Evolutionary conservation across 2,329 filamentous ascomycete genomes (phyloP), one percentile per base, ranked within the genome.

Genomic region (Lizonia empirigonia): DNA sequence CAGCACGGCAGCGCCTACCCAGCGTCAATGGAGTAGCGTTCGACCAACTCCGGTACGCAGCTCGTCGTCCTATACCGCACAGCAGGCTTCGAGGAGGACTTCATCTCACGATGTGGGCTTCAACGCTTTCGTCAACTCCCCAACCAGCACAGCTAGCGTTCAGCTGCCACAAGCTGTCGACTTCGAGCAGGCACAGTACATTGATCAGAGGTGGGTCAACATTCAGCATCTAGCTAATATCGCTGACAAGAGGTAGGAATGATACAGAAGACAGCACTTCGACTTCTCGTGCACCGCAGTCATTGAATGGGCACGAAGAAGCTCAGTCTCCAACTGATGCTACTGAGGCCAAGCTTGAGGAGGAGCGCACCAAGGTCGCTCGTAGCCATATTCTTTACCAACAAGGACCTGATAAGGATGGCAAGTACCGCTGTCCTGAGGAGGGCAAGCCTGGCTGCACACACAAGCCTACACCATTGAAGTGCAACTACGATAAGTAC

Each of bases 401-500:
- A 71, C 85, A 84, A 46, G 76, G 77, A 37, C 83, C 86, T 8
- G 74, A 82, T 32, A 73, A 80, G 26, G 90, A 96, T 75, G 91
- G 91, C 69, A 84, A 95, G 52, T 97, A 94, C 78, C 91, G 96
- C 78, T 97, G 93, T 81, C 93, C 93, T 5, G 94, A 88, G 81
- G 86, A 88, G 72, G 88, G 85, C 64, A 78, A 80, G 50, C 77
- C 82, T 41, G 81, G 86, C 68, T 97, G 93, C 83, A 89, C 84
- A 74, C 93, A 97, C 85, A 89, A 90, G 77, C 85, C 92, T 32
- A 94, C 95, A 70, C 94, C 95, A 79, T 89, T 97, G 65, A 97
- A 97, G 84, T 97, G 93, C 86, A 96, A 96, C 78, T 97, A 97
- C 72, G 92, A 97, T 83, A 97, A 97, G 82, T 96, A 94, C 67